Evolutionary conservation across 768 basidiomycete genomes (phyloP), one percentile per base, ranked within the genome.

Genomic region (Auriscalpium microsporum): DNA sequence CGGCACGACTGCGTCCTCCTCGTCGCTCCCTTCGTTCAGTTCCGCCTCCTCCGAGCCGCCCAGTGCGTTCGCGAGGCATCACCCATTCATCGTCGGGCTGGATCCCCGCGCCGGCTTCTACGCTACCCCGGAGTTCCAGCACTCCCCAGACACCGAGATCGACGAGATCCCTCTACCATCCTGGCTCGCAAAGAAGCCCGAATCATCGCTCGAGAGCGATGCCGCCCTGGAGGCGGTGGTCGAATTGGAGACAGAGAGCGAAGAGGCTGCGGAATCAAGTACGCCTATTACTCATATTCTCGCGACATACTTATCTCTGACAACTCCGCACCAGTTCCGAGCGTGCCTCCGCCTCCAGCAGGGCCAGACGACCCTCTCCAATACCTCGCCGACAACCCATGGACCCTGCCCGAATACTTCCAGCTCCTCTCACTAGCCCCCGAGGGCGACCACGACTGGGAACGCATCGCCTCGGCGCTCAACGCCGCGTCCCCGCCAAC

Each of bases 41-140:
- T 48, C 46, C 17, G 46, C 23, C 21, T 19, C 46, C 13, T 48
- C 46, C 14, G 14, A 42, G 21, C 46, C 46, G 23, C 46, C 17
- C 46, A 48, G 46, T 28, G 46, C 46, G 46, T 42, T 42, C 40
- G 17, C 40, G 40, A 42, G 40, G 14, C 14, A 17, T 14, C 17
- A 14, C 17, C 40, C 40, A 17, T 42, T 17, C 40, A 42, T 13
- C 17, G 40, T 17, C 14, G 40, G 40, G 40, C 40, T 14, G 40
- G 40, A 42, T 14, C 40, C 40, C 57, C 59, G 54, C 55, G 17
- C 58, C 4, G 48, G 11, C 10, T 61, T 56, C 14, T 61, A 61
- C 55, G 60, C 60, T n/a, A 56, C 47, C 23, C 60, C 60, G 8
- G 58, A 55, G 17, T 61, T 59, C 47, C 60, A 61, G 40, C 55